Evolutionary conservation across 1,284 basidiomycete species (phyloP).

Genomic region (Baeospora myosura): DNA sequence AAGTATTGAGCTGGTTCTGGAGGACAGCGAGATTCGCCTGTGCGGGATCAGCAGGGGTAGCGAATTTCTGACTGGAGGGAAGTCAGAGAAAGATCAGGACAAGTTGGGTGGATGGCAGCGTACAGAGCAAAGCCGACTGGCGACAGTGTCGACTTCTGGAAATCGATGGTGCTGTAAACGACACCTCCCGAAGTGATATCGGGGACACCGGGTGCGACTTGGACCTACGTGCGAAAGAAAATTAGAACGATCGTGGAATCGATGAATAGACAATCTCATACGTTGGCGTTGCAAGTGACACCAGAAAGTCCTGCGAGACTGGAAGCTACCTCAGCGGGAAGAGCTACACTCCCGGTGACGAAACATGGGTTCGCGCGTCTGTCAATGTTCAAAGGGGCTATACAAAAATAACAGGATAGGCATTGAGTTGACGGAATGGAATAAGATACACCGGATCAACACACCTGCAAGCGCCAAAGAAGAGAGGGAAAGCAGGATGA

Average conservation of each 20-base stretch:
- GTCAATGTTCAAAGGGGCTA: constrained; percentile 9
- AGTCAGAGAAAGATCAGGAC: not conserved
- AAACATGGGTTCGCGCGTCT: constrained; percentile 18
- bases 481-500: not conserved
- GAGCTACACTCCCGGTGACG: constrained; percentile 17
- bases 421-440: not conserved
- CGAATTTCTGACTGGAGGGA: constrained; percentile 10
- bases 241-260: not conserved
- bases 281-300: constrained; percentile 19
- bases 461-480: constrained; percentile 4
- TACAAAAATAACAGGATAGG: not conserved
- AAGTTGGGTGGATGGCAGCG: not conserved
- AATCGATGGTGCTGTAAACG: constrained; percentile 20
- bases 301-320: constrained; percentile 15
- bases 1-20: constrained; percentile 20
- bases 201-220: constrained; percentile 17
- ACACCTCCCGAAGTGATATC: constrained; percentile 20
- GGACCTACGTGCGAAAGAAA: constrained; percentile 1
- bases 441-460: not conserved
- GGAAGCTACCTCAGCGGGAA: constrained; percentile 20
- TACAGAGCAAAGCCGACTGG: constrained; percentile 23
- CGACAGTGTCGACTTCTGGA: constrained; percentile 20
- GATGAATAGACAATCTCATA: not conserved
- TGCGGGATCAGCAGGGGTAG: constrained; percentile 17
- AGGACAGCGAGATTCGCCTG: constrained; percentile 16